These are phyloP conservation scores for Butyriboletus loyo DNA, from an alignment of 768 basidiomycete species.

Conservation along the genomic window DNA sequence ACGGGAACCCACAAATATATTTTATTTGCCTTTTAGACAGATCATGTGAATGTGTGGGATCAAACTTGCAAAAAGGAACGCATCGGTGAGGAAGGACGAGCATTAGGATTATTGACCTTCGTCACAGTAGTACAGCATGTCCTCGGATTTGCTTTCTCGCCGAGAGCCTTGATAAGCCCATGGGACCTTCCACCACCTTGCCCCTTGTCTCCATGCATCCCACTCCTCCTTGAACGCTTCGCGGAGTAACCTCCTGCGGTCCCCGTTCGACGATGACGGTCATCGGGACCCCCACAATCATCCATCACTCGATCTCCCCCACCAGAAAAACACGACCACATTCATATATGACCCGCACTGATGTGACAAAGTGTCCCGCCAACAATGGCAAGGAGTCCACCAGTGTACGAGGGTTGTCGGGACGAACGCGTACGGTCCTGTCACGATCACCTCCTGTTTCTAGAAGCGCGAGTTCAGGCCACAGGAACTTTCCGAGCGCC, in stretches of 20 bases:
- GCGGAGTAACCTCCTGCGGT: neutral
- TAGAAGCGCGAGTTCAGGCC: too few relatives aligned
- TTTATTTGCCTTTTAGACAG: neutral
- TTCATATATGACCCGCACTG: neutral
- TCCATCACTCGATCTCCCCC: neutral
- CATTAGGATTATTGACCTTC: neutral
- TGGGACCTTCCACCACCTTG: slow-evolving; percentile 10
- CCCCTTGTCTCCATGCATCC: slow-evolving; percentile 10
- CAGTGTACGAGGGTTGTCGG: too few relatives aligned
- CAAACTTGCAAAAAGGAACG: neutral
- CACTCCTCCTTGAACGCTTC: slow-evolving; percentile 7
- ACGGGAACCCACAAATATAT: neutral
- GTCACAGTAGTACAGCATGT: too few relatives aligned
- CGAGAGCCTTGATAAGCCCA: slow-evolving; percentile 2
- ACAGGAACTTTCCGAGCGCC: too few relatives aligned
- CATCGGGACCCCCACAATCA: too few relatives aligned
- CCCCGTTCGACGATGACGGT: neutral
- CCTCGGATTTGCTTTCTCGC: neutral
- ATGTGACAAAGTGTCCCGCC: neutral
- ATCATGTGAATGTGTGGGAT: neutral
- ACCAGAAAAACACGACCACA: neutral
- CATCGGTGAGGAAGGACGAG: neutral
- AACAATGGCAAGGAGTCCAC: neutral
- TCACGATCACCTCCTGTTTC: too few relatives aligned
- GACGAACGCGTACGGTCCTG: too few relatives aligned